Base-by-base conservation (phyloP, 2,329 filamentous ascomycete species). In the Penicillium corylophilum region DNA sequence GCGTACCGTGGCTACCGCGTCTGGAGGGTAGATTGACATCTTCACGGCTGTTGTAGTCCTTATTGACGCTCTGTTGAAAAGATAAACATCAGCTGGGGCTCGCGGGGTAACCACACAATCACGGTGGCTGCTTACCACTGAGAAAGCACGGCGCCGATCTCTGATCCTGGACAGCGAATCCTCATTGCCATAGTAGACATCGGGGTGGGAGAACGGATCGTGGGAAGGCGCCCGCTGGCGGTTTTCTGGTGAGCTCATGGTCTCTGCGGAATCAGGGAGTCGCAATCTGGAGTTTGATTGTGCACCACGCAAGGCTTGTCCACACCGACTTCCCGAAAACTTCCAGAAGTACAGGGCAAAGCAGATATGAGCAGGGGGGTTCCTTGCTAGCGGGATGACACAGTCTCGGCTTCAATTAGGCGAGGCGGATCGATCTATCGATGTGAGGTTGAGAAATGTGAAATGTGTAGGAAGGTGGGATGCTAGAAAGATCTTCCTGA, bases 111-210 rank as follows among this genome's bases (percentile, higher is more conserved):
- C 53, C 46, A 43, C 24, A 46, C 40, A 51, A 18, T 43, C 44
- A 43, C 26, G 23, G 45, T 55, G 51, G 52, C 44, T 40, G 68
- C 79, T 68, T 72, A 83, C 81, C 53, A 79, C 75, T 31, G 81
- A 83, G 63, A 81, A 80, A 5, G 81, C 81, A 54, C 82, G 74
- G 48, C 79, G 74, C 54, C 73, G 71, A 46, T 74, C 68, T 64
- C 78, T 76, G 56, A 74, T 59, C 35, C 65, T 71, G 62, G 74
- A 74, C 55, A 71, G 67, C 56, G 78, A 73, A 52, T 76, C 75
- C 46, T 79, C 74, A 59, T 73, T 67, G 29, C 82, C 81, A 71
- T 85, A 85, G 69, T 85, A 85, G 57, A 83, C 70, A 54, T 81
- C 77, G 8, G 82, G 77, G 35, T 81, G 74, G 33, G 82, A 81